These are phyloP conservation scores for Omphalotus guepiniiformis DNA, from an alignment of 768 basidiomycete species.

Conservation along the genomic window DNA sequence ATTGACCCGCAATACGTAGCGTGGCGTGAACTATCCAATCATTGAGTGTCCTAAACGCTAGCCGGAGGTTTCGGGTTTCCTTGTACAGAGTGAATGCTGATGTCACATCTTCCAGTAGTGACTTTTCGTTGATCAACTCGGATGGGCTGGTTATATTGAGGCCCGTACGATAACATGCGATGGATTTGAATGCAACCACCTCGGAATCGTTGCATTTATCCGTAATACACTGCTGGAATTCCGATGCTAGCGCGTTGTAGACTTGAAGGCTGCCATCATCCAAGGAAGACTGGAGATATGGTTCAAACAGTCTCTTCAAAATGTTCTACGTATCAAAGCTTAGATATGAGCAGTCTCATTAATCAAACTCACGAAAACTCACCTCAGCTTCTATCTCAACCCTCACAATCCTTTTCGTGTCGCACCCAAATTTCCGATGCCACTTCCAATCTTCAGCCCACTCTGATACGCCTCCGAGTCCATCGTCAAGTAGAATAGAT, in stretches of 20 bases:
- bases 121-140: too few relatives aligned
- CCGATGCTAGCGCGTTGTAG: background rate
- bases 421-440: conserved; percentile 58
- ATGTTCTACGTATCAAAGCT: too few relatives aligned
- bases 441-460: conserved; percentile 49
- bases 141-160: too few relatives aligned
- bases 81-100: too few relatives aligned
- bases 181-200: conserved; percentile 71
- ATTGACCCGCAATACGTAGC: conserved; percentile 46
- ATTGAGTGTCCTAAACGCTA: conserved; percentile 60
- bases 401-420: conserved; percentile 59
- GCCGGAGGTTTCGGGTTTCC: conserved; percentile 37
- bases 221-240: conserved; percentile 24
- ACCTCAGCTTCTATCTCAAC: conserved; percentile 75
- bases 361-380: conserved; percentile 12
- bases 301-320: background rate
- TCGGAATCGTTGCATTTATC: conserved; percentile 41
- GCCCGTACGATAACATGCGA: conserved; percentile 76
- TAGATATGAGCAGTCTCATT: conserved; percentile 10
- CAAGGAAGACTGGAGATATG: background rate
- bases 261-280: too few relatives aligned
- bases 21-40: conserved; percentile 59
- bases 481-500: conserved; percentile 71
- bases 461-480: conserved; percentile 45
- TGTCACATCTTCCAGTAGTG: too few relatives aligned